phyloP scores from a whole-genome alignment of 108 stramenopile species.

The Schizochytrium sp. region DNA sequence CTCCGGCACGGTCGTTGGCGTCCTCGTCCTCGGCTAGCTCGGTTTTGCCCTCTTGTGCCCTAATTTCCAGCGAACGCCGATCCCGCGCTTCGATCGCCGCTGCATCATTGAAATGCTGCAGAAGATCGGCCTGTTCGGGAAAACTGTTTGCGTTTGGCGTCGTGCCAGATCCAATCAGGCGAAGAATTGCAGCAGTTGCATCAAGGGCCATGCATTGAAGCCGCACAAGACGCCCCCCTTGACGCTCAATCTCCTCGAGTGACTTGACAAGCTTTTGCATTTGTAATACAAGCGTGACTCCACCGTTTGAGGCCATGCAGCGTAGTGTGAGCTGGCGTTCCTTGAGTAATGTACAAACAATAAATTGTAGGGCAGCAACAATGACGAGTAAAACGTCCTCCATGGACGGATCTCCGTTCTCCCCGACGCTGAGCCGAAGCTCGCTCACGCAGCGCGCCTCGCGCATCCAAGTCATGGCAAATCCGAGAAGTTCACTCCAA shows the following conservation, averaged over 20 bases:
- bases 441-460: neutral
- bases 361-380: neutral
- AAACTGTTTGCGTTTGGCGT: neutral
- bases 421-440: neutral
- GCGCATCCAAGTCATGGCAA: neutral
- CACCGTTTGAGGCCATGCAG: neutral
- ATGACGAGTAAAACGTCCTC: neutral
- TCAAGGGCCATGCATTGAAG: neutral
- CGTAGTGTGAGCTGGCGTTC: neutral
- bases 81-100: neutral
- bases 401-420: neutral
- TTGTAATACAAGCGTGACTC: neutral
- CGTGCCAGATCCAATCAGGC: neutral
- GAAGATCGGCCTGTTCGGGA: neutral
- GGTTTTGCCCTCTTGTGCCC: no score
- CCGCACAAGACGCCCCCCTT: neutral
- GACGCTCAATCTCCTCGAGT: neutral
- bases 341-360: neutral
- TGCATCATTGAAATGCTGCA: neutral
- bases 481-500: neutral
- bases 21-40: no score
- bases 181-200: neutral
- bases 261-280: neutral
- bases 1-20: no score
- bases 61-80: no score